Base-by-base conservation (phyloP, 2,329 filamentous ascomycete genomes). In the Huntiella moniliformis region DNA sequence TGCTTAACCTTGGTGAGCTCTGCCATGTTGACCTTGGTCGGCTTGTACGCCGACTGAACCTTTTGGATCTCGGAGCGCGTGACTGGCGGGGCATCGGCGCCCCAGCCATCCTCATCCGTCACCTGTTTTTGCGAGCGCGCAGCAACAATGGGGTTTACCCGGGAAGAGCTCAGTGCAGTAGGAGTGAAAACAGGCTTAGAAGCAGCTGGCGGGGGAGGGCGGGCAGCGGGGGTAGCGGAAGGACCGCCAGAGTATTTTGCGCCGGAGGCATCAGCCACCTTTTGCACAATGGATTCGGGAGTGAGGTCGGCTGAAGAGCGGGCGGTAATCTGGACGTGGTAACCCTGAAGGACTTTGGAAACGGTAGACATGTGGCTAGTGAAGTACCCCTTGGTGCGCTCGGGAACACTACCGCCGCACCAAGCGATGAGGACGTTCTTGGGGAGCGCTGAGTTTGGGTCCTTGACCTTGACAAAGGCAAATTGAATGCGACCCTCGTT, bases 331-430 rank as follows among this genome's bases (percentile, higher is more conserved):
- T 98, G 88, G 49, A 98, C 86, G 61, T 98, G 91, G 62, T 96
- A 98, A 53, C 91, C 86, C 65, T 95, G 87, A 37, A 98, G 74
- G 54, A 95, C 71, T 64, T 94, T 95, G 51, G 86, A 79, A 34
- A 96, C 86, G 41, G 85, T 80, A 50, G 82, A 79, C 41, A 91
- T 68, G 63, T 98, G 88, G 64, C 86, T 95, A 53, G 85, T 94
- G 60, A 98, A 98, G 65, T 96, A 96, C 53, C 91, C 91, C 65
- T 96, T 98, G 51, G 88, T 96, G 56, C 88, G 73, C 65, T 98
- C 91, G n/a, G 91, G 91, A 12, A 98, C 91, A 55, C 91, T 91
- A 58, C 92, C 88, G 53, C 91, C 91, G 61, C 91, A 98, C 82
- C 91, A 98, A 53, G 82, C 87, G 59, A 98, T 85, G 53, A 98